Evolutionary conservation across 768 basidiomycete species (phyloP).

Genomic region (Tulasnella sp.): DNA sequence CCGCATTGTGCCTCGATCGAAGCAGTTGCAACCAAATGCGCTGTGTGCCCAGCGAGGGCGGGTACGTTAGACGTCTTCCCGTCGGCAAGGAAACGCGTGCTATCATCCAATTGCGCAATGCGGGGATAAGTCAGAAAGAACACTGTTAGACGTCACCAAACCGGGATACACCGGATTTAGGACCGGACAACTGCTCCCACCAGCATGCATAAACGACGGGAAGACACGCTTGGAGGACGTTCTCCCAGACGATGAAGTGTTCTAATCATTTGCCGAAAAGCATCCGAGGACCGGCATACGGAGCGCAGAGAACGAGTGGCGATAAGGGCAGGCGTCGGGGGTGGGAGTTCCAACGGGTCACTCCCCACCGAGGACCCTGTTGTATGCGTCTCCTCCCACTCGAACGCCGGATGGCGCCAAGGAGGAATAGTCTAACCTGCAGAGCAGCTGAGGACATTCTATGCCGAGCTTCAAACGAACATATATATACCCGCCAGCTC

Average conservation of each 20-base stretch:
- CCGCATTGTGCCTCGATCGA: neutral
- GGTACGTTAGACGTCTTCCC: neutral
- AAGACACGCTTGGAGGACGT: neutral
- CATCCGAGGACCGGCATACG: neutral
- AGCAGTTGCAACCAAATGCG: neutral
- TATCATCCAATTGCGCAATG: neutral
- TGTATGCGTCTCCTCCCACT: neutral
- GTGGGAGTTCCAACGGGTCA: neutral
- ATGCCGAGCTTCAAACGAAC: neutral
- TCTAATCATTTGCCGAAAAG: neutral
- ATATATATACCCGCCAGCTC: neutral
- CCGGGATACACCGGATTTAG: neutral
- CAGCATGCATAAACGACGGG: neutral
- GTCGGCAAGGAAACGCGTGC: neutral
- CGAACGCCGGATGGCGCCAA: neutral
- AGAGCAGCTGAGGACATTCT: neutral
- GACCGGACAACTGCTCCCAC: neutral
- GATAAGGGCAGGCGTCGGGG: neutral
- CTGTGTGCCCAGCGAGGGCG: neutral
- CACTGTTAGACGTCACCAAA: neutral
- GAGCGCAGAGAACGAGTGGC: neutral
- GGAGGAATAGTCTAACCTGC: neutral
- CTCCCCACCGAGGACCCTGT: neutral
- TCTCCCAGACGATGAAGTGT: neutral
- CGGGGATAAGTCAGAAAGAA: neutral